Evolutionary conservation across 768 basidiomycete species (phyloP).

Genomic region (Calocybe indica): DNA sequence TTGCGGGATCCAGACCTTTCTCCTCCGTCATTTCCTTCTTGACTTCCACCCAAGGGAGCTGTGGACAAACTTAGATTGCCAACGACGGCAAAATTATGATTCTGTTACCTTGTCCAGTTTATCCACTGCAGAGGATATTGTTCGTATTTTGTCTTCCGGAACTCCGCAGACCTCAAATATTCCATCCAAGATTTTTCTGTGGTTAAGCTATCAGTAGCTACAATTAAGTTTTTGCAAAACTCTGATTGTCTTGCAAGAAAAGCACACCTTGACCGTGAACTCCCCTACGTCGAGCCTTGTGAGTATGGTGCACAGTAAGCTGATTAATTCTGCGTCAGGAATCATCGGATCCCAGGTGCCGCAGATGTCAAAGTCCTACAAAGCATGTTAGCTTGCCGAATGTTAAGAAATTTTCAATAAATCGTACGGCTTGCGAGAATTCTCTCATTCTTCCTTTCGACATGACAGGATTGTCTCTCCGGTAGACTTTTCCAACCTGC

Average conservation of each 20-base stretch:
- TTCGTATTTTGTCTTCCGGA: constrained; percentile 78
- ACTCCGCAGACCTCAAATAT: constrained; percentile 97
- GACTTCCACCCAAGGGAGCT: constrained; percentile 89
- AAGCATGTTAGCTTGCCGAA: neutral
- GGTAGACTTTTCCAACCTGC: constrained; percentile 99
- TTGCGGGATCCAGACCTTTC: constrained; percentile 75
- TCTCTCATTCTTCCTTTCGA: constrained; percentile 98
- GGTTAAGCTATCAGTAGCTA: constrained; percentile 60
- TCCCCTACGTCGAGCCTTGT: constrained; percentile 86
- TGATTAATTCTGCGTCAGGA: constrained; percentile 89
- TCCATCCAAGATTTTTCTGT: constrained; percentile 95
- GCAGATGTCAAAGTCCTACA: constrained; percentile 91
- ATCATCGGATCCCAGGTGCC: constrained; percentile 96
- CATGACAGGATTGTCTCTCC: constrained; percentile 95
- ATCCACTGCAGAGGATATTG: constrained; percentile 95
- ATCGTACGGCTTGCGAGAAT: constrained; percentile 88
- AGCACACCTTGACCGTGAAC: constrained; percentile 80
- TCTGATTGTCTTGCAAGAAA: neutral
- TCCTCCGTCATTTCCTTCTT: constrained; percentile 96
- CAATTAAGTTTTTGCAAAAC: neutral
- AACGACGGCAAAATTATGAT: neutral
- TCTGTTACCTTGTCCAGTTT: constrained; percentile 88
- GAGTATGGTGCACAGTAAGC: constrained; percentile 75
- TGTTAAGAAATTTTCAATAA: neutral
- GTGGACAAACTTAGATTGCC: neutral